These are phyloP conservation scores for Leccinum boreale DNA, from an alignment of 768 basidiomycete species.

Conservation along the genomic window DNA sequence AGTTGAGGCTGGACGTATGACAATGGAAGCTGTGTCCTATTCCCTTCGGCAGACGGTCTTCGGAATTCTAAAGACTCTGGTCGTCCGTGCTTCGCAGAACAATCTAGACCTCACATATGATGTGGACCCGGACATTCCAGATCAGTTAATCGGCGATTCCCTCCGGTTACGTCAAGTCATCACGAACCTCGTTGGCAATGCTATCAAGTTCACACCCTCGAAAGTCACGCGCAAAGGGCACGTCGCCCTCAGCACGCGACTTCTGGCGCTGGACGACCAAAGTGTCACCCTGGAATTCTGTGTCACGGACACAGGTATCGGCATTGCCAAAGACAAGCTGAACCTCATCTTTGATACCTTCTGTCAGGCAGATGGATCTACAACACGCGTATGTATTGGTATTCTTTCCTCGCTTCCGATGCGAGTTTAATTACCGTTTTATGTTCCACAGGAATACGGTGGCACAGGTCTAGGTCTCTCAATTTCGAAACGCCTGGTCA, in stretches of 20 bases:
- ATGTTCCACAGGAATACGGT: slow-evolving; percentile 74
- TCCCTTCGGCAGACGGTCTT: slow-evolving; percentile 97
- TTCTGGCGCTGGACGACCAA: slow-evolving; percentile 75
- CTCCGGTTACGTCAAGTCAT: slow-evolving; percentile 92
- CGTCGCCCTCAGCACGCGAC: slow-evolving; percentile 83
- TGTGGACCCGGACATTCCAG: slow-evolving; percentile 92
- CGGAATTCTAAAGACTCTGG: slow-evolving; percentile 95
- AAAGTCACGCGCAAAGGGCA: slow-evolving; percentile 79
- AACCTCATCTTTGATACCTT: slow-evolving; percentile 99
- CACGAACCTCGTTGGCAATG: slow-evolving; percentile 93
- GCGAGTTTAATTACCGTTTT: slow-evolving; percentile 16
- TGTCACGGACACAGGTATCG: slow-evolving; percentile 96
- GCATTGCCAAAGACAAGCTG: slow-evolving; percentile 97
- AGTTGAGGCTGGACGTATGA: slow-evolving; percentile 99
- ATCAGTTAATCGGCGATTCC: slow-evolving; percentile 96
- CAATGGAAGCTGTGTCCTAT: slow-evolving; percentile 98
- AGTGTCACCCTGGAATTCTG: slow-evolving; percentile 94
- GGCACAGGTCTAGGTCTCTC: slow-evolving; percentile 96
- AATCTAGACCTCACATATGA: slow-evolving; percentile 95
- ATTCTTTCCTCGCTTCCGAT: slow-evolving; percentile 7
- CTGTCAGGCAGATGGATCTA: slow-evolving; percentile 97
- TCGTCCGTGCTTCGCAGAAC: slow-evolving; percentile 95
- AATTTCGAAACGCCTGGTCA: slow-evolving; percentile 95
- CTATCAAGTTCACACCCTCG: slow-evolving; percentile 93
- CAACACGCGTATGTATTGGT: slow-evolving; percentile 67